phyloP scores from a whole-genome alignment of 164 flowering plant species.

The Houttuynia cordata region DNA sequence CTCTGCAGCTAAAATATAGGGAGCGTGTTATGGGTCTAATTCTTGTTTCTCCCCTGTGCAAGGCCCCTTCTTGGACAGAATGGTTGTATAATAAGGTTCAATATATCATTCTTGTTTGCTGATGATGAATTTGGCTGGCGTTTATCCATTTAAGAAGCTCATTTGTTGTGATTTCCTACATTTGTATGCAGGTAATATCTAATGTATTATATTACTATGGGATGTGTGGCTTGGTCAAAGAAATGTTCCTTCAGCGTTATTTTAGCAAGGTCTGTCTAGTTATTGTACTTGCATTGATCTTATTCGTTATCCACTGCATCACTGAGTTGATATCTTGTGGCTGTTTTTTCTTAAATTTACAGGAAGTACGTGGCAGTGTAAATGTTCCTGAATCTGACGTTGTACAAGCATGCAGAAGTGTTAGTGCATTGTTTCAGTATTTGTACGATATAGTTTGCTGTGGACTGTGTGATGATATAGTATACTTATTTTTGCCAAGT shows the following conservation, averaged over 20 bases:
- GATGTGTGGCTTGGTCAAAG: conserved; percentile 75
- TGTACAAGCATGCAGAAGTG: conserved; percentile 78
- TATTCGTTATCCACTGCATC: neutral
- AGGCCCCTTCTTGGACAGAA: conserved; percentile 66
- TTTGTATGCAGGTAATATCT: conserved; percentile 50
- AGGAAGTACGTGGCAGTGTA: conserved; percentile 71
- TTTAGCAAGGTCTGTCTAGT: conserved; percentile 64
- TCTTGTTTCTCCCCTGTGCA: conserved; percentile 65
- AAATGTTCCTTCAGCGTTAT: conserved; percentile 61
- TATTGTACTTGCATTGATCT: neutral
- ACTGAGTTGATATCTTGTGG: too few relatives aligned
- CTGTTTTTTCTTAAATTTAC: conserved; percentile 2
- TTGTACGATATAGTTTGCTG: too few relatives aligned
- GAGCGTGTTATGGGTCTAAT: conserved; percentile 62
- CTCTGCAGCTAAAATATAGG: conserved; percentile 46
- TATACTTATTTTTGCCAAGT: neutral
- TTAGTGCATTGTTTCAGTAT: conserved; percentile 18
- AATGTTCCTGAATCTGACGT: conserved; percentile 68
- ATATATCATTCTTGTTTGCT: neutral
- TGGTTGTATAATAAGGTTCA: conserved; percentile 62
- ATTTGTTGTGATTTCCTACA: neutral
- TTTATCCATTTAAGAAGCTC: too few relatives aligned
- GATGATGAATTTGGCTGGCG: neutral
- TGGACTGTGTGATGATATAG: neutral
- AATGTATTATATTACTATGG: conserved; percentile 84